Conservation (phyloP, 1,284 basidiomycete species). For the Mrakiaceae sp. region DNA sequence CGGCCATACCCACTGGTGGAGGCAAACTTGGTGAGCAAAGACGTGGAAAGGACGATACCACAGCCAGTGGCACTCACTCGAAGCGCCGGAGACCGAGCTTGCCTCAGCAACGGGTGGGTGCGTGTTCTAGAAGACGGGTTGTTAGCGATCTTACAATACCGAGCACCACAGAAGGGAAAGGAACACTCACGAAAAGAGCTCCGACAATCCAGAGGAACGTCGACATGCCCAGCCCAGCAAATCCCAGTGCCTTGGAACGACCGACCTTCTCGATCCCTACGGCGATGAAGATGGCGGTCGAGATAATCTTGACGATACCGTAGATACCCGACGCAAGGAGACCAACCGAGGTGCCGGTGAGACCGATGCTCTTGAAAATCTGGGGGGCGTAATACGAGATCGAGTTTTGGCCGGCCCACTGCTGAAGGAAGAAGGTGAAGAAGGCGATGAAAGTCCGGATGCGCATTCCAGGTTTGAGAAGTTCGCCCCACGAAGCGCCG, state of each 20-base stretch:
- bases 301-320: conserved; percentile 57
- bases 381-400: conserved; percentile 60
- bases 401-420: conserved; percentile 51
- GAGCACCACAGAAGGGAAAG: no score
- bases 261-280: conserved; percentile 47
- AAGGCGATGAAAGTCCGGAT: conserved; percentile 57
- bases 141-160: no score
- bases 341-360: conserved; percentile 42
- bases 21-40: conserved; percentile 15
- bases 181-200: neutral
- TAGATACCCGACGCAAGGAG: conserved; percentile 63
- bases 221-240: conserved; percentile 46
- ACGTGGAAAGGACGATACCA: no score
- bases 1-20: conserved; percentile 27
- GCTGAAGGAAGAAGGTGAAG: conserved; percentile 43
- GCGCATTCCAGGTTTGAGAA: conserved; percentile 61
- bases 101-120: conserved; percentile 19
- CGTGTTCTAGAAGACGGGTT: conserved; percentile 1
- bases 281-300: conserved; percentile 53
- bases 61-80: no score
- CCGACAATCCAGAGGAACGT: conserved; percentile 37
- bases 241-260: conserved; percentile 38
- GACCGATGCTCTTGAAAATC: conserved; percentile 43
- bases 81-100: conserved; percentile 24
- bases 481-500: conserved; percentile 43